Percentiles rank a stretch among this genome's conserved stretches.
Evolutionary conservation across 176 grass and related monocot genomes (phyloP).

Genomic region (Bothriochloa decipiens): DNA sequence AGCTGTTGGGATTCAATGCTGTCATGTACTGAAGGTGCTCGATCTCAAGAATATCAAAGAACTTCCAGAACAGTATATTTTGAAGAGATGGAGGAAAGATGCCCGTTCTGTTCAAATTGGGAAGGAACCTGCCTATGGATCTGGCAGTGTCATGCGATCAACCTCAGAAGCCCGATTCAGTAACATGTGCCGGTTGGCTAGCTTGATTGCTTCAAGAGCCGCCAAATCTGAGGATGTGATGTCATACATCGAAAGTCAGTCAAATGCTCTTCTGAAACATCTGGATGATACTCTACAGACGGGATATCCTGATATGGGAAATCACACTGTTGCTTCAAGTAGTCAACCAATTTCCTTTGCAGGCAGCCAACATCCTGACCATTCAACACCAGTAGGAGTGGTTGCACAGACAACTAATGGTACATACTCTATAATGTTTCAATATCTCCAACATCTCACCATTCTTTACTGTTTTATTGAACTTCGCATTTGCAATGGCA

Average conservation of each 20-base stretch:
- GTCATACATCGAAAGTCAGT: slow-evolving; percentile 72
- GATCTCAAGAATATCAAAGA: slow-evolving; percentile 97
- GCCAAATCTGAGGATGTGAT: slow-evolving; percentile 69
- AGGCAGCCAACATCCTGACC: slow-evolving; percentile 61
- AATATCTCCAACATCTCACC: slow-evolving; percentile 31
- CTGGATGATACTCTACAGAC: slow-evolving; percentile 79
- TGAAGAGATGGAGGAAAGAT: slow-evolving; percentile 90
- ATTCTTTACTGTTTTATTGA: slow-evolving; percentile 17
- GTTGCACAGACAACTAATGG: slow-evolving; percentile 61
- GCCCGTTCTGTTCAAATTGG: slow-evolving; percentile 52
- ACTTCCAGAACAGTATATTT: slow-evolving; percentile 80
- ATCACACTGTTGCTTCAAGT: slow-evolving; percentile 56
- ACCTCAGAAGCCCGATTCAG: slow-evolving; percentile 47
- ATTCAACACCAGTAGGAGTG: slow-evolving; percentile 44
- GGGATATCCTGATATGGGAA: slow-evolving; percentile 60
- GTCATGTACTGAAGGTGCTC: slow-evolving; percentile 84
- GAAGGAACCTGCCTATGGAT: slow-evolving; percentile 41
- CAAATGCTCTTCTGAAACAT: slow-evolving; percentile 70
- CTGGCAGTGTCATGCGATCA: slow-evolving; percentile 43
- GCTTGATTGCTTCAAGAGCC: slow-evolving; percentile 79
- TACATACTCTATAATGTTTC: slow-evolving; percentile 39
- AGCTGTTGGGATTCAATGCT: slow-evolving; percentile 74
- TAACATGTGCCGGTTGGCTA: slow-evolving; percentile 68
- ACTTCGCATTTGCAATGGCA: slow-evolving; percentile 17
- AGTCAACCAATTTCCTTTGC: slow-evolving; percentile 66